Evolutionary conservation across 2,329 filamentous ascomycete genomes (phyloP).

Genomic region (Ustulina deusta): DNA sequence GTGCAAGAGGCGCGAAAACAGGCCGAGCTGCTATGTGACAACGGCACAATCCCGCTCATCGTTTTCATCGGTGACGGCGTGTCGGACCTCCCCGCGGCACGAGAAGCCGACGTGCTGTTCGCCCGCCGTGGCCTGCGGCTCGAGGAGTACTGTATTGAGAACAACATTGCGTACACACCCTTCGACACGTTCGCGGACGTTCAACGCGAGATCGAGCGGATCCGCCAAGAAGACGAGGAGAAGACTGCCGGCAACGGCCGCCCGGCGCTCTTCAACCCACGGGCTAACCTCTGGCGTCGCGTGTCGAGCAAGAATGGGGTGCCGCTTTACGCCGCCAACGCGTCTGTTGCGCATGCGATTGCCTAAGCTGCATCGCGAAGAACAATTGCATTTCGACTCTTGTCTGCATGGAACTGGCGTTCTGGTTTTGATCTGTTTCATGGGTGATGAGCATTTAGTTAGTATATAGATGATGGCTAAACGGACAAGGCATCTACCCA

Average conservation of each 20-base stretch:
- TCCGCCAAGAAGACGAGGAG: conserved; percentile 69
- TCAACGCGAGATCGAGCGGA: conserved; percentile 68
- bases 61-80: conserved; percentile 78
- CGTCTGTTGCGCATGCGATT: conserved; percentile 24
- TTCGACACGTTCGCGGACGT: conserved; percentile 77
- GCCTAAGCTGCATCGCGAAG: conserved; percentile 13
- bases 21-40: conserved; percentile 63
- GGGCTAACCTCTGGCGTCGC: conserved; percentile 75
- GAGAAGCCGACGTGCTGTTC: conserved; percentile 76
- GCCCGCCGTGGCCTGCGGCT: conserved; percentile 72
- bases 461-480: conserved; percentile 14
- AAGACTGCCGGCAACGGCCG: conserved; percentile 70
- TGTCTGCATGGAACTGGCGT: conserved; percentile 26
- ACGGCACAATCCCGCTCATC: conserved; percentile 73
- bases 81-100: conserved; percentile 73
- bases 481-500: conserved; percentile 2
- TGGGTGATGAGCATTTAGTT: neutral
- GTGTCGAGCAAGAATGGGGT: conserved; percentile 69
- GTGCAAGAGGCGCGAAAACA: conserved; percentile 70
- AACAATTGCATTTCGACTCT: neutral
- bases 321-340: conserved; percentile 49
- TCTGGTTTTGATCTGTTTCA: conserved; percentile 6
- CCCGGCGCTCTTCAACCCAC: conserved; percentile 73
- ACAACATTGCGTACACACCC: conserved; percentile 69
- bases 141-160: conserved; percentile 74